phyloP scores from a whole-genome alignment of 2,329 filamentous ascomycete genomes.

The Ophiostoma perfectum region DNA sequence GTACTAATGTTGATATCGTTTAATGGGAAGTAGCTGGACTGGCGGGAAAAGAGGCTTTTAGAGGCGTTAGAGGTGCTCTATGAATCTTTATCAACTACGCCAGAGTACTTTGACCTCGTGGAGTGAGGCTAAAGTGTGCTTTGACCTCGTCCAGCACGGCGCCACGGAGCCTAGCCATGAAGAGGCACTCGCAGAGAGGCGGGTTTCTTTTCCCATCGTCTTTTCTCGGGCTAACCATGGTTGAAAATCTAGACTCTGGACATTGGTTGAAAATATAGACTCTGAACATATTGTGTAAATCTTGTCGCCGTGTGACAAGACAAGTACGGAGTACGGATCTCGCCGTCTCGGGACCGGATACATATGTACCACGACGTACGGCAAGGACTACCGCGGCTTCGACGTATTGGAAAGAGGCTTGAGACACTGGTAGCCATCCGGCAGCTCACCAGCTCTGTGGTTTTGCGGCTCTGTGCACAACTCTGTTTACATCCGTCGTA shows the following conservation, averaged over 20 bases:
- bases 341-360: neutral
- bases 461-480: neutral
- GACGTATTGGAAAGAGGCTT: neutral
- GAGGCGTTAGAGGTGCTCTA: neutral
- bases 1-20: neutral
- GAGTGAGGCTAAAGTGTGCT: neutral
- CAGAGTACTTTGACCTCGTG: conserved; percentile 7
- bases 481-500: neutral
- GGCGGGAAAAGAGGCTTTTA: neutral
- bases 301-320: neutral
- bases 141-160: neutral
- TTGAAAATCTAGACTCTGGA: no score
- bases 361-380: neutral
- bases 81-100: neutral
- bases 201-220: neutral
- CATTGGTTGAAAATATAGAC: no score
- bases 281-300: no score
- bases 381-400: neutral
- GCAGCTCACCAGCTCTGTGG: neutral
- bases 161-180: neutral
- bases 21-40: neutral
- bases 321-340: neutral
- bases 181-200: neutral
- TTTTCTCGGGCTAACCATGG: no score
- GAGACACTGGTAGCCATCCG: neutral